Percentiles rank a stretch among this genome's conserved stretches.
Conservation (phyloP, 2,329 filamentous ascomycete species). For the Fusarium abutilonis region DNA sequence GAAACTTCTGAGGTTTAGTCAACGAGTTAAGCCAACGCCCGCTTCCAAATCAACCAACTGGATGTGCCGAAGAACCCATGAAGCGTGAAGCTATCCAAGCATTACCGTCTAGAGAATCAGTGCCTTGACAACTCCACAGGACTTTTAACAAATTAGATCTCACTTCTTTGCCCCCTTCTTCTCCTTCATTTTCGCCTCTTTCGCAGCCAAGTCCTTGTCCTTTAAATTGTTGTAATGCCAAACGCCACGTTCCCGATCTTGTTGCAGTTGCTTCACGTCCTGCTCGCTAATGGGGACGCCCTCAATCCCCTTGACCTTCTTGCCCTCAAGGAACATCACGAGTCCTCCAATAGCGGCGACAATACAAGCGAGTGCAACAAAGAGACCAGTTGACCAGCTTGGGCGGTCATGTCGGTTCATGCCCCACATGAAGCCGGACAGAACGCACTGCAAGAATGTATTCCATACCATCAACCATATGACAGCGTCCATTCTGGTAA, state of each 20-base stretch:
- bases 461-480: constrained; percentile 83
- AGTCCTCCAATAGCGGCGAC: constrained; percentile 75
- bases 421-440: constrained; percentile 86
- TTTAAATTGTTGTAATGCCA: constrained; percentile 62
- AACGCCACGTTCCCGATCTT: constrained; percentile 65
- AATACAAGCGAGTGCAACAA: constrained; percentile 78
- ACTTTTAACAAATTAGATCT: background rate
- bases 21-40: constrained; percentile 4
- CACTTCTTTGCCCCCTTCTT: constrained; percentile 42
- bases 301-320: constrained; percentile 75
- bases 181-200: constrained; percentile 27
- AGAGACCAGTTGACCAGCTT: constrained; percentile 80
- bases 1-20: background rate
- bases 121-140: background rate
- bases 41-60: background rate
- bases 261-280: constrained; percentile 61
- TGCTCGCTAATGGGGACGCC: constrained; percentile 71
- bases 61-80: background rate
- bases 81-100: constrained; percentile 1
- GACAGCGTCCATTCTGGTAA: constrained; percentile 83
- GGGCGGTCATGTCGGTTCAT: constrained; percentile 78
- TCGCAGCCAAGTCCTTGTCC: constrained; percentile 45
- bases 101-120: background rate
- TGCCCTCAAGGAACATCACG: constrained; percentile 77
- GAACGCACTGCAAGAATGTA: constrained; percentile 77